Base-by-base conservation (phyloP, 164 flowering plant species). In the Sextonia rubra region DNA sequence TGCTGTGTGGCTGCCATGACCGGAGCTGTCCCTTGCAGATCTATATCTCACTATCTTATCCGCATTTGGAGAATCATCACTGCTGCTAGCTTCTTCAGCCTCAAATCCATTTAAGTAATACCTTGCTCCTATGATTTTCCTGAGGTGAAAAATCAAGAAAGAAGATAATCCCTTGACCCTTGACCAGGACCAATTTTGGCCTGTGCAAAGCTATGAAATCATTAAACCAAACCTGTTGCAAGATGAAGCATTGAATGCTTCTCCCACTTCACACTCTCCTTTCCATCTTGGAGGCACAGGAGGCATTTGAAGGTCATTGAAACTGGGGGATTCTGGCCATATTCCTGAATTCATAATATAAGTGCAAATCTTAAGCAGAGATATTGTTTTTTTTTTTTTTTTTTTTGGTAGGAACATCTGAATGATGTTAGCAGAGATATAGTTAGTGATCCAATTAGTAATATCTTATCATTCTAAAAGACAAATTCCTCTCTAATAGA, bases 1-100 rank as follows among this genome's bases (percentile, higher is more conserved):
- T 47, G 97, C 89, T n/a, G 97, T 92, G 78, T 92, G 97, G 76
- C 86, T 89, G 3, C 97, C 97, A 77, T 92, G 97, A 24, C 97
- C 97, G n/a, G 77, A 55, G 76, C 85, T 83, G 77, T 92, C 97
- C 75, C 95, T 84, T 17, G 97, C 83, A n/a, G 97, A 92, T 72
- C 70, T 83, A 76, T 78, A 90, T 22, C 84, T 78, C 49, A 80
- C 72, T 2, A 61, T 72, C 30, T 72, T 76, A 11, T 56, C 70
- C 12, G 78, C 62, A 60, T 77, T 58, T 20, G 7, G 58, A n/a
- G 12, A 15, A 18, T 8, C 27, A 17, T 29, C 30, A 20, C 12
- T 60, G 27, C 18, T 32, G n/a, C 68, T 69, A 0, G 25, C 85
- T 80, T 84, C 88, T 82, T 91, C 91, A 44, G 87, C 87, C 79